Conservation (phyloP, 2,329 filamentous ascomycete species). For the Elsinoe fawcettii region DNA sequence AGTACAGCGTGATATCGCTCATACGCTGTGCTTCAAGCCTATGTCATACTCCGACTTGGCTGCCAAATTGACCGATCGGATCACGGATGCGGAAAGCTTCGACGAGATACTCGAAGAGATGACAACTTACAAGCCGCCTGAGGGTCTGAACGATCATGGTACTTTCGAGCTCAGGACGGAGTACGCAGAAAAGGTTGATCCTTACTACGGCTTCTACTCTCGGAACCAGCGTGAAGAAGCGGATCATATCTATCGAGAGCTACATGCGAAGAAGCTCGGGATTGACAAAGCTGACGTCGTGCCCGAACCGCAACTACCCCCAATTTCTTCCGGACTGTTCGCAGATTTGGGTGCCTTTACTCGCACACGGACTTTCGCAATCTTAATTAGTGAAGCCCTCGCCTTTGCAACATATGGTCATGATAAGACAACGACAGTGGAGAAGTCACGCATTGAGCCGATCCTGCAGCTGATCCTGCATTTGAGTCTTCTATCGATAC, state of each 20-base stretch:
- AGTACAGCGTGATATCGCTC: constrained; percentile 82
- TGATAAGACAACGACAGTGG: constrained; percentile 58
- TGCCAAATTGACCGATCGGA: constrained; percentile 76
- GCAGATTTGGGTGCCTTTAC: constrained; percentile 70
- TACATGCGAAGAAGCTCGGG: constrained; percentile 79
- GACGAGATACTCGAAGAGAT: constrained; percentile 77
- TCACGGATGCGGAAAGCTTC: constrained; percentile 83
- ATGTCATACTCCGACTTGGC: constrained; percentile 90
- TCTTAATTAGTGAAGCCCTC: constrained; percentile 82
- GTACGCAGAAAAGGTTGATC: constrained; percentile 81
- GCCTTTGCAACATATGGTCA: constrained; percentile 68
- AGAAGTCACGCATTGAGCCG: constrained; percentile 75
- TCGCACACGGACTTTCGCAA: constrained; percentile 73
- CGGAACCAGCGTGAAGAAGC: constrained; percentile 97
- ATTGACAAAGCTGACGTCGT: constrained; percentile 76
- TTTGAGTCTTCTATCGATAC: constrained; percentile 72
- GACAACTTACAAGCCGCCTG: constrained; percentile 80
- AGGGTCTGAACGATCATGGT: constrained; percentile 85
- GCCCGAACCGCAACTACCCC: constrained; percentile 76
- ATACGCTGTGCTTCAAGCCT: constrained; percentile 93
- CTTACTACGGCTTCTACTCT: constrained; percentile 91
- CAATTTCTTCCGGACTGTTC: constrained; percentile 71
- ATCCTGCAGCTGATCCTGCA: constrained; percentile 90
- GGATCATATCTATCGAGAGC: constrained; percentile 77
- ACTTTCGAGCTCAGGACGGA: constrained; percentile 88